Evolutionary conservation across 306 rosid genomes (phyloP).

Genomic region (Lagenaria siceraria): DNA sequence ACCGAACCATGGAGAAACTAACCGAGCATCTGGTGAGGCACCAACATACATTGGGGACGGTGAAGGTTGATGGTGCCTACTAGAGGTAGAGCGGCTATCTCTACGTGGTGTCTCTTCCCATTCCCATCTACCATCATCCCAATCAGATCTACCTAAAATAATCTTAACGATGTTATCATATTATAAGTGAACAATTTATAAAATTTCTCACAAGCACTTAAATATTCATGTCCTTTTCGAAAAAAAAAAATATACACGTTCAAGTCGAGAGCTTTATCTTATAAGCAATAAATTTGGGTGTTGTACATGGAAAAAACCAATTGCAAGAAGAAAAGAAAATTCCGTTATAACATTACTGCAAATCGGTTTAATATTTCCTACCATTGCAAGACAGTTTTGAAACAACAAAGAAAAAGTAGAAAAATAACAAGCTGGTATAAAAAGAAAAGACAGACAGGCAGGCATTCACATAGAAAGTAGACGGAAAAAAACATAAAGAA

Average conservation of each 20-base stretch:
- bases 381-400: background rate
- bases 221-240: background rate
- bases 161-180: background rate
- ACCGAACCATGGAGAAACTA: slow-evolving; percentile 93
- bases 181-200: background rate
- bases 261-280: background rate
- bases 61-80: slow-evolving; percentile 72
- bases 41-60: slow-evolving; percentile 88
- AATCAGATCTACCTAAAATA: slow-evolving; percentile 74
- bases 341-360: background rate
- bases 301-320: background rate
- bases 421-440: background rate
- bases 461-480: background rate
- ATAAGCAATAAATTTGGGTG: background rate
- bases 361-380: background rate
- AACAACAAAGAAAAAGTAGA: background rate
- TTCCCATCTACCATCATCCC: slow-evolving; percentile 96
- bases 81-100: slow-evolving; percentile 40
- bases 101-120: slow-evolving; percentile 89
- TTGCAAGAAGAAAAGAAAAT: background rate
- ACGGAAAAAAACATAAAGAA: background rate
- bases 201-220: background rate
- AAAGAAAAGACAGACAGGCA: background rate
- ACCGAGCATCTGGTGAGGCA: slow-evolving; percentile 91
- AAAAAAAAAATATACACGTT: too few relatives aligned